Conservation (phyloP, 2,329 filamentous ascomycete genomes). For the Fusarium oxysporum region DNA sequence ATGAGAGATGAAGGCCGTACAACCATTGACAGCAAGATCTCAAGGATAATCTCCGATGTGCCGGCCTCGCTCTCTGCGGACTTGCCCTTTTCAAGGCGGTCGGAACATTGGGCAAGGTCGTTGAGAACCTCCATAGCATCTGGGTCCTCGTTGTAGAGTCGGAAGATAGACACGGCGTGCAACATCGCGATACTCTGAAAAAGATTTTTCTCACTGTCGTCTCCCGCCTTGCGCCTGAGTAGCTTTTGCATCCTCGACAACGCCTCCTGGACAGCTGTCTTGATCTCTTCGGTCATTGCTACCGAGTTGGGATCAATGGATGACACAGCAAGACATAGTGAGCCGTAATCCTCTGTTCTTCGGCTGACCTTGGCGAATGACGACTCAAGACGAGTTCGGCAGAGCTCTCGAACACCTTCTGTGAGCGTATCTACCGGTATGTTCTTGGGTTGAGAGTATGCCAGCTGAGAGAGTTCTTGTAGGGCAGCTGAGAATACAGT, state of each 20-base stretch:
- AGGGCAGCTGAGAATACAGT: conserved; percentile 55
- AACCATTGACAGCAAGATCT: conserved; percentile 90
- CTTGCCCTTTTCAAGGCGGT: conserved; percentile 67
- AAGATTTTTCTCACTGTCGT: conserved; percentile 53
- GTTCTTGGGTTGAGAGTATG: conserved; percentile 62
- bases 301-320: conserved; percentile 64
- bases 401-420: conserved; percentile 64
- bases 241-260: conserved; percentile 65
- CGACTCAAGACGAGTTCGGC: conserved; percentile 67
- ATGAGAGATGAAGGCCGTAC: conserved; percentile 87
- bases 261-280: conserved; percentile 64
- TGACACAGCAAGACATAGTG: conserved; percentile 66
- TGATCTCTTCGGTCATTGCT: conserved; percentile 66
- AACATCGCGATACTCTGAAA: conserved; percentile 80
- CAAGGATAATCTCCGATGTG: conserved; percentile 79
- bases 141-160: conserved; percentile 89
- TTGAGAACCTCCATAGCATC: conserved; percentile 86
- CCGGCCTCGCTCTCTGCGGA: conserved; percentile 63
- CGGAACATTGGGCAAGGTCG: conserved; percentile 82
- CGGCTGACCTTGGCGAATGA: conserved; percentile 69
- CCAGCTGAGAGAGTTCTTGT: conserved; percentile 65
- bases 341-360: conserved; percentile 63
- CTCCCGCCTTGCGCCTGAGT: conserved; percentile 55
- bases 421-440: conserved; percentile 59
- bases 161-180: conserved; percentile 85